phyloP scores from a whole-genome alignment of 2,329 filamentous ascomycete genomes.

The Xylariaceae sp. region DNA sequence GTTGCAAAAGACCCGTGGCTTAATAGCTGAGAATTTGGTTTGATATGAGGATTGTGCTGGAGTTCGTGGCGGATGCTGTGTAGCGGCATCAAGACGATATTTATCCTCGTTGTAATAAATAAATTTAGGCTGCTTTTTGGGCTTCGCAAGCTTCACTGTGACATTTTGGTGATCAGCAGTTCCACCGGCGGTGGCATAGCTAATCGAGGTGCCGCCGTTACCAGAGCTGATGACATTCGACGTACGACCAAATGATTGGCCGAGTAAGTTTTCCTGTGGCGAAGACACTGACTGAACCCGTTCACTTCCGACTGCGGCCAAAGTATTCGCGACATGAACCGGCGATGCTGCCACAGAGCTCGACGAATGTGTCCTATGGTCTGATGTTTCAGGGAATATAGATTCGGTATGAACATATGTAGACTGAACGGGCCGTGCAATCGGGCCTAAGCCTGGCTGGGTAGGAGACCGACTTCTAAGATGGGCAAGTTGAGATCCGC shows the following conservation, averaged over 20 bases:
- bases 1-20: constrained; percentile 32
- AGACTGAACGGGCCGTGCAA: constrained; percentile 23
- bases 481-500: constrained; percentile 15
- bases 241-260: constrained; percentile 15
- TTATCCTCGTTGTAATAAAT: constrained; percentile 30
- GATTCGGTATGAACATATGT: constrained; percentile 13
- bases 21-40: constrained; percentile 29
- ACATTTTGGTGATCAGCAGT: constrained; percentile 31
- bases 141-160: constrained; percentile 30
- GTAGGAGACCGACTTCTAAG: constrained; percentile 22
- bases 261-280: constrained; percentile 3
- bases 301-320: constrained; percentile 9
- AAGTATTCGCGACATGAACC: constrained; percentile 1
- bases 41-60: constrained; percentile 31
- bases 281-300: constrained; percentile 6
- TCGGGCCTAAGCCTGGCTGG: constrained; percentile 20
- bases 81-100: constrained; percentile 30
- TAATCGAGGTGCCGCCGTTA: constrained; percentile 33
- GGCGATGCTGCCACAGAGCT: constrained; percentile 13
- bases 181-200: constrained; percentile 33
- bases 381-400: constrained; percentile 15
- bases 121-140: constrained; percentile 31
- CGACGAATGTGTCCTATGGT: constrained; percentile 9
- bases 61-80: constrained; percentile 29
- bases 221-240: constrained; percentile 31